Conservation (phyloP, 2,329 filamentous ascomycete species). For the Phyllosticta citriasiana region DNA sequence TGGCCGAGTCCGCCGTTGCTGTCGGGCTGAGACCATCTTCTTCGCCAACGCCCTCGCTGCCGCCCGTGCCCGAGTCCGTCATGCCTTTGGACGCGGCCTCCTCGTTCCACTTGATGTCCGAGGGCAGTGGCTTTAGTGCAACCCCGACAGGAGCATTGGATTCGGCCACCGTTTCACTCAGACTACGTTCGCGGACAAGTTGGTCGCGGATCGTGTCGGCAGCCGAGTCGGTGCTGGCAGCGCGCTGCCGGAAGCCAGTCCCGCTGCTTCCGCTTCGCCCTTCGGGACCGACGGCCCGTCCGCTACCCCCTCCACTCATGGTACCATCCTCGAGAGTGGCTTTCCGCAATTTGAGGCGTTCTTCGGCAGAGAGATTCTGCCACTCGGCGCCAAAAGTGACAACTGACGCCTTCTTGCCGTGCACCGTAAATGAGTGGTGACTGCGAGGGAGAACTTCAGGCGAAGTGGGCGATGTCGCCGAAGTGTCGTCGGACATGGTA, state of each 20-base stretch:
- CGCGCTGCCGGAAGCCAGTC: background rate
- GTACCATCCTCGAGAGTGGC: conserved; percentile 1
- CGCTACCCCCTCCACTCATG: background rate
- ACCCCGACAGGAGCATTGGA: background rate
- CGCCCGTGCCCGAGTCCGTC: conserved; percentile 5
- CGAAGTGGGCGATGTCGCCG: conserved; percentile 38
- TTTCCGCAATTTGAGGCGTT: conserved; percentile 27
- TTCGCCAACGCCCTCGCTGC: background rate
- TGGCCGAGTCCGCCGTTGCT: background rate
- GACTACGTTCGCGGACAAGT: background rate
- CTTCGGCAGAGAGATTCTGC: conserved; percentile 45
- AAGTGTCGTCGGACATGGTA: conserved; percentile 32
- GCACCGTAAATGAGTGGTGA: conserved; percentile 84
- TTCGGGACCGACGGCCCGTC: background rate
- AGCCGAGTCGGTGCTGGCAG: background rate
- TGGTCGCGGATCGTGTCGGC: background rate
- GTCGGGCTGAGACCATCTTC: background rate
- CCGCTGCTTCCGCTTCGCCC: background rate
- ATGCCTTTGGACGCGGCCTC: conserved; percentile 1
- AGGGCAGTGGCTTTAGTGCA: conserved; percentile 1
- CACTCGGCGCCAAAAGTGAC: conserved; percentile 94
- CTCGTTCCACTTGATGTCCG: conserved; percentile 3
- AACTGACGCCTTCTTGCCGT: conserved; percentile 95
- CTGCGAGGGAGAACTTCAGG: conserved; percentile 63
- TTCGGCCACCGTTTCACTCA: conserved; percentile 1